phyloP scores from a whole-genome alignment of 768 basidiomycete species.

The Russula virescens region DNA sequence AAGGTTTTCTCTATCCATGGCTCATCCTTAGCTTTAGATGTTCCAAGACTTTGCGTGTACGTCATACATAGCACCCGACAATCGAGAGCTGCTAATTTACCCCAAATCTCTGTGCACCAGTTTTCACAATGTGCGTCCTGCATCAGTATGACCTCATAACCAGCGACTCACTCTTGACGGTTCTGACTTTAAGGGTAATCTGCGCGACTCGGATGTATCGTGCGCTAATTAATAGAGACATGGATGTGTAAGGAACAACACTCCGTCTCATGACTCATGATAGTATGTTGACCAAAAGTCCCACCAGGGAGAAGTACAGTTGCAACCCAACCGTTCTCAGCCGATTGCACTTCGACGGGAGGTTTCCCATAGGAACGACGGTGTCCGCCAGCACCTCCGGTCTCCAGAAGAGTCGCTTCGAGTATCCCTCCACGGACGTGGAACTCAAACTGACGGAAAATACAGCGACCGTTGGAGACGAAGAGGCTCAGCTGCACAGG shows the following conservation, averaged over 20 bases:
- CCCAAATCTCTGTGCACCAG: neutral
- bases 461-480: neutral
- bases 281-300: neutral
- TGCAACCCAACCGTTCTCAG: neutral
- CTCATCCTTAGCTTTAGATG: constrained; percentile 6
- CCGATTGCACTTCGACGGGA: neutral
- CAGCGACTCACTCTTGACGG: neutral
- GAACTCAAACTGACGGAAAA: neutral
- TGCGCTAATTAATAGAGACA: neutral
- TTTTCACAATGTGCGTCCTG: neutral
- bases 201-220: constrained; percentile 18
- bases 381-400: neutral
- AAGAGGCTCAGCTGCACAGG: neutral
- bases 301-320: neutral
- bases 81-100: neutral
- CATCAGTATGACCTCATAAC: neutral
- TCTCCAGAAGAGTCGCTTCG: neutral
- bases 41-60: constrained; percentile 10
- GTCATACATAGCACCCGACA: neutral
- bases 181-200: neutral
- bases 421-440: too few species aligned
- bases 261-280: neutral
- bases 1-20: neutral
- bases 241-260: neutral
- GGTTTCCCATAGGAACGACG: neutral